phyloP scores from a whole-genome alignment of 257 asterid species.

The Nicotiana tomentosiformis region DNA sequence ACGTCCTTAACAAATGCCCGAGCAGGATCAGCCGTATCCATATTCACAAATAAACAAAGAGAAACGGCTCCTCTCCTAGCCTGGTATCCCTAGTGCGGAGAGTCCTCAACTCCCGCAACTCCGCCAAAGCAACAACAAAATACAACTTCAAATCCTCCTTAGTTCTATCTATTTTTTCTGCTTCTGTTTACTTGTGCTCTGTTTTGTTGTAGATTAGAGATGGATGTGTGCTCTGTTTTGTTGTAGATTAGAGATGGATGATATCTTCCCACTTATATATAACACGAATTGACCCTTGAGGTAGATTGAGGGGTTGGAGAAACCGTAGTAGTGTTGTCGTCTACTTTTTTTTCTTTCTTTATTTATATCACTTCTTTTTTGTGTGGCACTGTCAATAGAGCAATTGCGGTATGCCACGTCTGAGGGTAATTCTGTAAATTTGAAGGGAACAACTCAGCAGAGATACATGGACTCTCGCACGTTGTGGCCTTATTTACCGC shows the following conservation, averaged over 20 bases:
- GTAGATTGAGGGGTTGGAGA: slow-evolving; percentile 7
- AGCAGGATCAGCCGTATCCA: slow-evolving; percentile 36
- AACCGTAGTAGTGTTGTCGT: background rate
- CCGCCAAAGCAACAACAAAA: too few species aligned
- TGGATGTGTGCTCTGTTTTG: background rate
- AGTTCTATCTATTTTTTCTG: background rate
- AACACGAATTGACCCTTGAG: background rate
- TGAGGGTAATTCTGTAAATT: background rate
- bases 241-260: background rate
- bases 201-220: background rate
- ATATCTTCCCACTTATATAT: background rate
- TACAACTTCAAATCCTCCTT: background rate
- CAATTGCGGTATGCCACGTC: slow-evolving; percentile 13
- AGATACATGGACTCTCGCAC: background rate
- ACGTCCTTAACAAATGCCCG: slow-evolving; percentile 46
- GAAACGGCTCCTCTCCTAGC: background rate
- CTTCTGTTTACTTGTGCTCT: background rate
- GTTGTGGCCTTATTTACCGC: slow-evolving; percentile 1
- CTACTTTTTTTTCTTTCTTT: background rate
- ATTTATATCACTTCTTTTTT: background rate
- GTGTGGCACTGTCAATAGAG: background rate
- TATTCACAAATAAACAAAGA: background rate
- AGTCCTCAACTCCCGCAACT: background rate
- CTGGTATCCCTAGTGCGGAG: background rate
- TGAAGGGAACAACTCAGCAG: background rate